Evolutionary conservation across 2,329 filamentous ascomycete genomes (phyloP).

Genomic region (Hysterium pulicare): DNA sequence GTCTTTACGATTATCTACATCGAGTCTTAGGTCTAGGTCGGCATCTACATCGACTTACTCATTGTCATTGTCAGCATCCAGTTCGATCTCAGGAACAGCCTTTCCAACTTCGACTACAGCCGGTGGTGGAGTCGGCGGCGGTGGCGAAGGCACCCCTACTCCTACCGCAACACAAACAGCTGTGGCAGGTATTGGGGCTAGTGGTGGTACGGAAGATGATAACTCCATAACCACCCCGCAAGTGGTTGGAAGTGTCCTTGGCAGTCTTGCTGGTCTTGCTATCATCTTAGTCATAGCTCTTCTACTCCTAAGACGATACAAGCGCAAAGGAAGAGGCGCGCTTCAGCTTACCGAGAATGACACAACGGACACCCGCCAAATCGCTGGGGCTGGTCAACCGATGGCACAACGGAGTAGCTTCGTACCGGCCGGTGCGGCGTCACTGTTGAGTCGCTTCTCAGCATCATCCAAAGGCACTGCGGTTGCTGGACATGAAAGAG

Average conservation of each 20-base stretch:
- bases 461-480: slow-evolving; percentile 35
- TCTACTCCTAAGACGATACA: slow-evolving; percentile 53
- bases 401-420: slow-evolving; percentile 42
- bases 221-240: slow-evolving; percentile 46
- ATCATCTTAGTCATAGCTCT: slow-evolving; percentile 50
- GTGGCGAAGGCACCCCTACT: slow-evolving; percentile 11
- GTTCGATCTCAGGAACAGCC: slow-evolving; percentile 7
- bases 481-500: slow-evolving; percentile 37
- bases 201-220: slow-evolving; percentile 10
- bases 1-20: background rate
- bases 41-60: slow-evolving; percentile 3
- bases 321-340: slow-evolving; percentile 29
- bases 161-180: slow-evolving; percentile 9
- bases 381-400: slow-evolving; percentile 24
- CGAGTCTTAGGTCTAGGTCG: too few species aligned
- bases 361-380: slow-evolving; percentile 15
- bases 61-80: slow-evolving; percentile 6
- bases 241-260: slow-evolving; percentile 62
- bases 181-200: slow-evolving; percentile 5
- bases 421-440: slow-evolving; percentile 33
- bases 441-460: slow-evolving; percentile 37
- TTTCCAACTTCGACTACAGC: slow-evolving; percentile 11
- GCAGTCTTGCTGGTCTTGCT: slow-evolving; percentile 57
- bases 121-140: slow-evolving; percentile 12
- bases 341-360: slow-evolving; percentile 28